Evolutionary conservation across 1,284 basidiomycete species (phyloP), one percentile per base, ranked within the genome.

Genomic region (Phellinidium pouzarii): DNA sequence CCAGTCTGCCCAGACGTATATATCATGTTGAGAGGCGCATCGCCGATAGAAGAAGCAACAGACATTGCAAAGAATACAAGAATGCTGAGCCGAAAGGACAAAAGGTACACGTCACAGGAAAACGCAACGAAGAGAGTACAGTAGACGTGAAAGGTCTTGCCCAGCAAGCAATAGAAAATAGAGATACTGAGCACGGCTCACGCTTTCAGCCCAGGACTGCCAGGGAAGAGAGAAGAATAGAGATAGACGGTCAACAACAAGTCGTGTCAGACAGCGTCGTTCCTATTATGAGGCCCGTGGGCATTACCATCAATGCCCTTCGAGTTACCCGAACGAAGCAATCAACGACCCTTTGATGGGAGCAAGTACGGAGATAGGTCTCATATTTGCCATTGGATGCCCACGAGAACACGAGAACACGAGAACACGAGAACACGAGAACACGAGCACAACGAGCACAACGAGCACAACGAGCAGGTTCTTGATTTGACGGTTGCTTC

Each of bases 121-220:
- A 5, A 25, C 29, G 17, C 20, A 11, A 9, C 20, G 19, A 17
- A 37, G 12, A 40, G 22, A 12, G 3, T 29, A 41, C 7, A 47
- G 14, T 12, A 29, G 20, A 42, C 5, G 41, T 12, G 19, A 29
- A 19, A n/a, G 20, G 26, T 27, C 44, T 44, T 43, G 36, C 17
- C 26, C 51, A 37, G 51, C 44, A 29, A 48, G 50, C 20, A 40
- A 19, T 14, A 9, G 31, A 7, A 34, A 31, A 27, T 14, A 38
- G 25, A 3, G 14, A 34, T 3, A 34, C 31, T 31, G 44, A 53
- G 51, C 37, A 25, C 51, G 23, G 45, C 45, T 41, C 44, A 45
- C 20, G 45, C 25, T 29, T 38, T 26, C 37, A 19, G 37, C 22
- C 14, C 9, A 22, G 20, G 22, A 48, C 11, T 19, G 38, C 22